phyloP scores from a whole-genome alignment of 2,329 filamentous ascomycete genomes.

The Colletotrichum lentis region DNA sequence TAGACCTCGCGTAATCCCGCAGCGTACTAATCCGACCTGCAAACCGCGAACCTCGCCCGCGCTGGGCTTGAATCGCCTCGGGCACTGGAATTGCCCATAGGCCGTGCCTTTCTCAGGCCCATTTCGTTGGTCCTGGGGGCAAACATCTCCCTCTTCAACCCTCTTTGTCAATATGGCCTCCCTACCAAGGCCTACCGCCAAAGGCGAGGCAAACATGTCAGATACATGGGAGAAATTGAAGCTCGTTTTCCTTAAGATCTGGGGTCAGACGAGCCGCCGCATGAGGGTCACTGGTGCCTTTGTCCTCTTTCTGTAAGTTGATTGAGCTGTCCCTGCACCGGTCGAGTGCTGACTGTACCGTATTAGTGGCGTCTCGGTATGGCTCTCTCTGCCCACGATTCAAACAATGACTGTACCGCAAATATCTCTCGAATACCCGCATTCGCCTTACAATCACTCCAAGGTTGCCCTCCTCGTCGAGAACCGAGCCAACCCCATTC shows the following conservation, averaged over 20 bases:
- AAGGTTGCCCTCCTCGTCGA: conserved; percentile 66
- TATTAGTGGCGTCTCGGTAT: conserved; percentile 37
- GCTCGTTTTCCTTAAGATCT: conserved; percentile 42
- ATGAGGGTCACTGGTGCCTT: conserved; percentile 45
- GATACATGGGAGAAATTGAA: conserved; percentile 41
- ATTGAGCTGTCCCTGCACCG: not conserved
- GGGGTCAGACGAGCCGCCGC: conserved; percentile 48
- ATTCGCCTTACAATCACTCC: conserved; percentile 55
- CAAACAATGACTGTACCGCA: conserved; percentile 42
- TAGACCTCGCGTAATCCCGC: conserved; percentile 21
- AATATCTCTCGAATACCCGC: conserved; percentile 47
- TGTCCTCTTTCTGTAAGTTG: conserved; percentile 46
- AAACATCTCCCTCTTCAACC: conserved; percentile 4
- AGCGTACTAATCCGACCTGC: conserved; percentile 22
- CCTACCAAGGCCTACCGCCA: not conserved
- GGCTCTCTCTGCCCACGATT: conserved; percentile 40
- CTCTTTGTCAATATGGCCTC: conserved; percentile 24
- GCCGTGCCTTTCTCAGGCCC: not conserved
- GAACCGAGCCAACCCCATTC: conserved; percentile 57
- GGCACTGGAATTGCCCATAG: not conserved
- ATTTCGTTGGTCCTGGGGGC: not conserved
- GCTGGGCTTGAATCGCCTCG: conserved; percentile 2
- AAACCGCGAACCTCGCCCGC: conserved; percentile 24
- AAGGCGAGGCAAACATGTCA: conserved; percentile 39
- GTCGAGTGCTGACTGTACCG: conserved; percentile 5